A percentile compares a stretch with the other conserved stretches of the same genome.
These are phyloP conservation scores for Auriscalpium orientale DNA, from an alignment of 768 basidiomycete genomes.

Conservation along the genomic window DNA sequence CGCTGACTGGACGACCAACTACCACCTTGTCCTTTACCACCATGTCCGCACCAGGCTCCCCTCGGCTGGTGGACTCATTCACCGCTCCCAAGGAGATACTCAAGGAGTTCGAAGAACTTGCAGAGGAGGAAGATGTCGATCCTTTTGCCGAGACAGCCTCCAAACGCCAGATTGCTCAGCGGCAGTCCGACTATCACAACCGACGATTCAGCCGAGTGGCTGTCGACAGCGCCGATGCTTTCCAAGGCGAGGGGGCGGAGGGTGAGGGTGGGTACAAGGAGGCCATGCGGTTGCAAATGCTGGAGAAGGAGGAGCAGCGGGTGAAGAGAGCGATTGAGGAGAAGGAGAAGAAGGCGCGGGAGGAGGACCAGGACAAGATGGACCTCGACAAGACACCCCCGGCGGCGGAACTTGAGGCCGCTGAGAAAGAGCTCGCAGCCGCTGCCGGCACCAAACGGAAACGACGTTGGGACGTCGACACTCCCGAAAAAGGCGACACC, in stretches of 20 bases:
- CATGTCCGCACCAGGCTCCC: conserved; percentile 26
- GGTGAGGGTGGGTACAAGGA: conserved; percentile 91
- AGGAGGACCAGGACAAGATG: conserved; percentile 68
- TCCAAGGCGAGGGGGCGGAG: conserved; percentile 61
- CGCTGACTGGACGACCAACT: background rate
- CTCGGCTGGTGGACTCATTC: conserved; percentile 79
- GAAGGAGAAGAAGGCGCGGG: conserved; percentile 71
- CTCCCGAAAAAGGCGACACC: conserved; percentile 56
- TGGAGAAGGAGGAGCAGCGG: conserved; percentile 90
- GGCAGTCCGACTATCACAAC: conserved; percentile 93
- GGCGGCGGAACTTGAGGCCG: conserved; percentile 67
- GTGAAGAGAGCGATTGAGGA: conserved; percentile 84
- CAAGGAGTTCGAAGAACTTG: conserved; percentile 88
- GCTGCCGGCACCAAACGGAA: conserved; percentile 57
- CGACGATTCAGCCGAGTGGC: conserved; percentile 82
- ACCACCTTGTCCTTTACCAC: background rate
- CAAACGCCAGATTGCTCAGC: conserved; percentile 86
- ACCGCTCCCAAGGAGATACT: conserved; percentile 91
- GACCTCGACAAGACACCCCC: conserved; percentile 92
- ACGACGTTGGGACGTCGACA: conserved; percentile 74
- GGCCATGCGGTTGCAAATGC: conserved; percentile 82
- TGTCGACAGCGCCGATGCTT: conserved; percentile 75
- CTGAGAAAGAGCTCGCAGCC: conserved; percentile 59
- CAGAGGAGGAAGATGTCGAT: conserved; percentile 88
- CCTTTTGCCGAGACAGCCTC: conserved; percentile 90